Evolutionary conservation across 2,329 filamentous ascomycete species (phyloP), one percentile per base, ranked within the genome.

Genomic region (Aspergillus chevalieri): DNA sequence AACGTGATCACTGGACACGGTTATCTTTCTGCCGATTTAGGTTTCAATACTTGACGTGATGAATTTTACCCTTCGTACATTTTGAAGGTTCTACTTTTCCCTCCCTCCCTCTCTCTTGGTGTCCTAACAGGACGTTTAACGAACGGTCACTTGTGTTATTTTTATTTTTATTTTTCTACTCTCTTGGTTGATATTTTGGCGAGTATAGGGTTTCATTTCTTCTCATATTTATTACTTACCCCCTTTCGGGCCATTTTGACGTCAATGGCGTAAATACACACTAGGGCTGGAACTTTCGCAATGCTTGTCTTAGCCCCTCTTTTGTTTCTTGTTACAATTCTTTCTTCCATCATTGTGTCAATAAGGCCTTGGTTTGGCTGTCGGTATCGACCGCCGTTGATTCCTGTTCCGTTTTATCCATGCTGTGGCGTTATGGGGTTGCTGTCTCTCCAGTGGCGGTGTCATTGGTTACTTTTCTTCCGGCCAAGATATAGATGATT

Each of bases 211-310:
- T 22, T 22, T 22, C 21, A 22, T 22, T 22, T 7, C 26, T 30
- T 30, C 26, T 30, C 26, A 30, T 30, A 30, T 30, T 30, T 30
- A 30, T 30, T 4, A 30, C 26, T 30, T 30, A 30, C 26, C 26
- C 10, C 26, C 9, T 30, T 30, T 12, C 26, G 26, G 26, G 26
- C 26, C 26, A 30, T 30, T 30, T 30, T 53, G 47, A 53, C 39
- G 43, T 49, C 55, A 50, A 49, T 48, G 53, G 55, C 54, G 54
- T 59, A 58, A 47, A 58, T 56, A 58, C 42, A 12, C 26, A 48
- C 51, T 57, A 50, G 46, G 49, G 49, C 50, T 46, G 34, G 36
- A 43, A 49, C 14, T 51, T 50, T 46, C 47, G 10, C 26, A 30
- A 30, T 12, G 10, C 12, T 30, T 12, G 26, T 30, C 26, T 30